These are phyloP conservation scores for Yamadazyma kitorensis DNA, from an alignment of 805 yeast species.

Conservation along the genomic window DNA sequence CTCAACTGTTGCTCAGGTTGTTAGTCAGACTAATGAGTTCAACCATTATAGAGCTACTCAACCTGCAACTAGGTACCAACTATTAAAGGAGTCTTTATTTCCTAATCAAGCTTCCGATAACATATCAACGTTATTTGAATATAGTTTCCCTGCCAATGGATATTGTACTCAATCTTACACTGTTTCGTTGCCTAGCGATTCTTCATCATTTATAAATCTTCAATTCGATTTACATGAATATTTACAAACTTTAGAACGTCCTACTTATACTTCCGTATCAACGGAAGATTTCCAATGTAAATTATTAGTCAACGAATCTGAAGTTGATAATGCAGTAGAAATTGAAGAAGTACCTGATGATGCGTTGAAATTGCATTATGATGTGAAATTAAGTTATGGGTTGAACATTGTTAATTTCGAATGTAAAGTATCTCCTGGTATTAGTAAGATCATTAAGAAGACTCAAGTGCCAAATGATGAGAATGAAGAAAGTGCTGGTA, in stretches of 20 bases:
- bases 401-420: slow-evolving; percentile 39
- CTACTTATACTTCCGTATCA: slow-evolving; percentile 28
- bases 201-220: slow-evolving; percentile 31
- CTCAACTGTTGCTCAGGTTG: slow-evolving; percentile 8
- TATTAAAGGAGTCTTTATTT: slow-evolving; percentile 26
- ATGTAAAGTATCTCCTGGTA: slow-evolving; percentile 39
- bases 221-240: slow-evolving; percentile 34
- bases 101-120: slow-evolving; percentile 28
- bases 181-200: slow-evolving; percentile 34
- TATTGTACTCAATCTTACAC: slow-evolving; percentile 38
- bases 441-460: slow-evolving; percentile 35
- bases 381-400: slow-evolving; percentile 39
- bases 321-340: slow-evolving; percentile 32
- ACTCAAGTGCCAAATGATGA: slow-evolving; percentile 18
- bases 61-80: slow-evolving; percentile 25
- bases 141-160: slow-evolving; percentile 37
- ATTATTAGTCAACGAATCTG: slow-evolving; percentile 37
- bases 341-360: slow-evolving; percentile 21
- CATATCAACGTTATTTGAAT: slow-evolving; percentile 33
- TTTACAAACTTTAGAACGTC: slow-evolving; percentile 28
- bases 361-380: slow-evolving; percentile 30
- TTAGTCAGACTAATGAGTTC: slow-evolving; percentile 9
- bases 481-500: slow-evolving; percentile 31
- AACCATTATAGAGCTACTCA: slow-evolving; percentile 7
- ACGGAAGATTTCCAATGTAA: slow-evolving; percentile 43